Base-by-base conservation (phyloP, 495 filamentous ascomycete species). In the Penicillium lagena region DNA sequence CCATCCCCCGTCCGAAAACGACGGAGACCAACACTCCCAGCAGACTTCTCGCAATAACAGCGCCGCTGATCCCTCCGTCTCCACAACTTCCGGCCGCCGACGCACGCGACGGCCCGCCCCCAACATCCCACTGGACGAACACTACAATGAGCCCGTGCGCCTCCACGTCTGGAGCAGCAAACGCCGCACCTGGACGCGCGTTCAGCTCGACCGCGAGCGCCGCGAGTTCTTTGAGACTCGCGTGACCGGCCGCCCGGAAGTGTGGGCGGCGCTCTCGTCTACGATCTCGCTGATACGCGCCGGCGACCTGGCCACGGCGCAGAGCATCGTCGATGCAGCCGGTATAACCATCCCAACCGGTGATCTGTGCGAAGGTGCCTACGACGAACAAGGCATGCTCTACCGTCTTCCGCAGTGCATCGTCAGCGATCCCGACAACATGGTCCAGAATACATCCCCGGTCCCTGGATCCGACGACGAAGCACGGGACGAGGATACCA, bases 221-320 rank as follows among this genome's bases (percentile, higher is more conserved):
- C 59, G 62, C 17, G 87, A 87, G 45, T 93, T 89, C 66, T 93
- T 88, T 51, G 85, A 90, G 43, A 97, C 90, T 3, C 69, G 87
- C 29, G 86, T 93, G 4, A 83, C 83, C 6, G 89, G 89, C 9
- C 74, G 79, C 7, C 48, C 73, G 11, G 87, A 95, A 53, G 71
- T 90, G 34, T 97, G 90, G 90, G 76, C 75, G 33, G 84, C 87
- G 1, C 48, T 95, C 9, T 74, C 74, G 27, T 66, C 78, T 0
- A 86, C 82, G 0, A 66, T 86, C 11, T 77, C 86, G 42, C 62
- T 86, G 12, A 53, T 94, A 50, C 82, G 80, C 63, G 51, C 55
- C 2, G 66, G 61, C 9, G 76, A 85, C n/a, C 50, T 88, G 4
- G 73, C 59, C 10, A 90, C 85, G 4, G 89, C 90, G 27, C 90